Evolutionary conservation across 495 filamentous ascomycete genomes (phyloP), one percentile per base, ranked within the genome.

Genomic region (Tuber calosporum): DNA sequence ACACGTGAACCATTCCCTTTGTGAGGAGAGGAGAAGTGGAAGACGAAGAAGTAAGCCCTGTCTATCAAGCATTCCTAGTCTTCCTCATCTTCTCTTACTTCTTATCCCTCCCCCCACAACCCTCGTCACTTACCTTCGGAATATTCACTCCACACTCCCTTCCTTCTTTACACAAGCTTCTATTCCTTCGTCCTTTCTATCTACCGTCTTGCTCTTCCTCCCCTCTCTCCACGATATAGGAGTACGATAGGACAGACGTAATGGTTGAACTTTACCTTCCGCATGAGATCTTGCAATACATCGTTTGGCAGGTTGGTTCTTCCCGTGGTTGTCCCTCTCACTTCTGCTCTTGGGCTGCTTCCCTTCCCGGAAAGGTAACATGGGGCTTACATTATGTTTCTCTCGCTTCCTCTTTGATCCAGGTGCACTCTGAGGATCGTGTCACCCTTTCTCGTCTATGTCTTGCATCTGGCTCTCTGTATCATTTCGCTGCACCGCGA

Each of bases 401-500:
- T 17, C 26, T 62, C 53, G 11, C 26, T 62, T 34, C 34, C 26
- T 1, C 26, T 30, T 62, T 62, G 17, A 62, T 62, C 53, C 17
- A 62, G 53, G 53, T 62, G 53, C 53, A 26, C 11, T 30, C 53
- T 30, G 53, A 13, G 26, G 53, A 26, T 36, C 72, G 67, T 58
- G 36, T 34, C 20, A 69, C 68, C 38, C 67, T 73, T 62, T 70
- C 34, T n/a, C 69, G 30, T 62, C 13, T 73, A 15, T 73, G 72
- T 73, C 72, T 73, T 37, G 72, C 42, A 67, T 73, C 45, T 30
- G 58, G 39, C 39, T 69, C 41, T 20, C 67, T 53, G 20, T 73
- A 73, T 53, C 42, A 70, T 73, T 69, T 73, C 30, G 68, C 72
- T 15, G 72, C 34, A n/a, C 72, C 72, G 17, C 67, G 43, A 8